These are phyloP conservation scores for Phytophthora cactorum DNA, from an alignment of 352 stramenopile genomes.

Conservation along the genomic window DNA sequence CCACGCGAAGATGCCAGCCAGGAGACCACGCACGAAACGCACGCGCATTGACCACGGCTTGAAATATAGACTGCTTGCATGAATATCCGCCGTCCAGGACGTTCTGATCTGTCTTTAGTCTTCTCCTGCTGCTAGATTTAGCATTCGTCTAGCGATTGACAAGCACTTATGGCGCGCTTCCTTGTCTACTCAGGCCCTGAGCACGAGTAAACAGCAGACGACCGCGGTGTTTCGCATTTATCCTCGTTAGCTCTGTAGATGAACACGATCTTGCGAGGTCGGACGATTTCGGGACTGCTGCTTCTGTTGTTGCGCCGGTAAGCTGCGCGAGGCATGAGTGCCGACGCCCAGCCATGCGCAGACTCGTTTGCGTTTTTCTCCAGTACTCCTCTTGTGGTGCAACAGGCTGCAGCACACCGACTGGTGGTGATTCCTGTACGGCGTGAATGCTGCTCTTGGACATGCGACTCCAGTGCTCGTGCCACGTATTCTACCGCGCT, in stretches of 20 bases:
- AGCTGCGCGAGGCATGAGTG: conserved; percentile 8
- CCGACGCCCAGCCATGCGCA: conserved; percentile 14
- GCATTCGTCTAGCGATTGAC: conserved; percentile 5
- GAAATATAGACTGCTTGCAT: conserved; percentile 6
- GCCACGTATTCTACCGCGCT: conserved; percentile 25
- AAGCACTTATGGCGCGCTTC: background rate
- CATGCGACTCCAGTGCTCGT: conserved; percentile 13
- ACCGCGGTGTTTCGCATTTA: no score
- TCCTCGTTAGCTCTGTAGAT: no score
- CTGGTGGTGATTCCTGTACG: conserved; percentile 33
- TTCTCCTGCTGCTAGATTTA: conserved; percentile 7
- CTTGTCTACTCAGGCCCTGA: conserved; percentile 16
- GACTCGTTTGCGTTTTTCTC: conserved; percentile 30
- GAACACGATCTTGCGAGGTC: no score
- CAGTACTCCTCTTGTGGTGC: conserved; percentile 25
- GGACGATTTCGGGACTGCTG: background rate
- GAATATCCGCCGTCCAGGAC: background rate
- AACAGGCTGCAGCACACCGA: conserved; percentile 15
- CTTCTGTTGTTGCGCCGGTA: background rate
- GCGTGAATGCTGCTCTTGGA: conserved; percentile 26
- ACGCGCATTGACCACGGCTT: background rate
- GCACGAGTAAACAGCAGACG: conserved; percentile 5
- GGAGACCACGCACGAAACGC: conserved; percentile 9
- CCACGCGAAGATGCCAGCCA: conserved; percentile 1
- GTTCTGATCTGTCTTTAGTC: conserved; percentile 13